Evolutionary conservation across 495 filamentous ascomycete genomes (phyloP).

Genomic region (Lichenothelia convexa): DNA sequence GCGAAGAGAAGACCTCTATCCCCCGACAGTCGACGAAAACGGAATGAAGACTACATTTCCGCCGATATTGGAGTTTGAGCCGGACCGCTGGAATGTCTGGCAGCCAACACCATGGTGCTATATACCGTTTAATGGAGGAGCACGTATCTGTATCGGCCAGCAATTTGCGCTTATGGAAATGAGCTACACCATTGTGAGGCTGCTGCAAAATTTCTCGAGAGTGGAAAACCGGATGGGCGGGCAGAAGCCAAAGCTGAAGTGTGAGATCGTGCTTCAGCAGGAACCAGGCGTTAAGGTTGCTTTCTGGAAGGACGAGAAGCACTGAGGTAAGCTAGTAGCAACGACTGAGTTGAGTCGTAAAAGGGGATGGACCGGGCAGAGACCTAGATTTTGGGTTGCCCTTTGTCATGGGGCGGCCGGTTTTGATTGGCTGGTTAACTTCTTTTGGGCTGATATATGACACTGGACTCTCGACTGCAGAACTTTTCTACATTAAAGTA

Average conservation of each 20-base stretch:
- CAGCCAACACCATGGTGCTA: conserved; percentile 50
- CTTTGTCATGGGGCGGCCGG: no score
- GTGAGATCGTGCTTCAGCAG: conserved; percentile 50
- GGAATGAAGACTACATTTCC: conserved; percentile 19
- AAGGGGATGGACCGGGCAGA: no score
- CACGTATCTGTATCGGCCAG: conserved; percentile 73
- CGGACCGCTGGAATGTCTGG: conserved; percentile 66
- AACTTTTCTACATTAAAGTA: no score
- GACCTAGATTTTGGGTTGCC: no score
- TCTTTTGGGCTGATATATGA: no score
- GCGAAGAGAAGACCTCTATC: conserved; percentile 48
- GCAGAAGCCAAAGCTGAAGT: conserved; percentile 34
- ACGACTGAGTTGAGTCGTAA: no score
- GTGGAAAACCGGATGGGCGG: conserved; percentile 31
- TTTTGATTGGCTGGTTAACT: no score
- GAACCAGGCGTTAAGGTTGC: conserved; percentile 40
- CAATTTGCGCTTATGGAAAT: conserved; percentile 26
- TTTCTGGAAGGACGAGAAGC: conserved; percentile 28
- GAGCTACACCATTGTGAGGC: conserved; percentile 22
- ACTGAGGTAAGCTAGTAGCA: no score
- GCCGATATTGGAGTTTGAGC: conserved; percentile 37
- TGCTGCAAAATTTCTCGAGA: conserved; percentile 31
- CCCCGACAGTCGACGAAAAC: conserved; percentile 19
- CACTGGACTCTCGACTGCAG: no score
- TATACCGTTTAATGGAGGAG: conserved; percentile 59